phyloP scores from a whole-genome alignment of 768 basidiomycete genomes.

The Nidula microcarpa region DNA sequence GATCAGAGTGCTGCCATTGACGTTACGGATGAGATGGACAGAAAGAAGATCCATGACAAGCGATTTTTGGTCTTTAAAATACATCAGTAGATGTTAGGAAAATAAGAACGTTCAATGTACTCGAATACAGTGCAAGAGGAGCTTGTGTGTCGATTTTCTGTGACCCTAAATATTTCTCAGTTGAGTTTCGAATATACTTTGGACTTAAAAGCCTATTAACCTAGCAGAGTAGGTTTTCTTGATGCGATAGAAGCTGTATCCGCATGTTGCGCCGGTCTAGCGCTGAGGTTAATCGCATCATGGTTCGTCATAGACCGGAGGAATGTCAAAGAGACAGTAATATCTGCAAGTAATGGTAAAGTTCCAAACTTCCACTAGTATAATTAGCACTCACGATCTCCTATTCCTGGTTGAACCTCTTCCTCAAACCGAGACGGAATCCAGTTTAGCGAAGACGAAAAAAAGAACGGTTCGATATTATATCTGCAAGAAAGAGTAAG shows the following conservation, averaged over 20 bases:
- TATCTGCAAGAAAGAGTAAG: slow-evolving; percentile 19
- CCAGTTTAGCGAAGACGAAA: slow-evolving; percentile 47
- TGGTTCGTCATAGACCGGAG: slow-evolving; percentile 24
- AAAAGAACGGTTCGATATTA: slow-evolving; percentile 50
- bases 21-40: slow-evolving; percentile 43
- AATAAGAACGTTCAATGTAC: slow-evolving; percentile 11
- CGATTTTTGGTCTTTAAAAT: slow-evolving; percentile 17
- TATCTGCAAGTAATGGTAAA: slow-evolving; percentile 26
- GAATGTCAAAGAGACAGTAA: slow-evolving; percentile 48
- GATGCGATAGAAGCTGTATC: background rate
- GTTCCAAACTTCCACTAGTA: too few species aligned
- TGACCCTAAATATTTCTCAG: background rate
- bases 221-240: background rate
- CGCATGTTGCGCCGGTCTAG: background rate
- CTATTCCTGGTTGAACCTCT: slow-evolving; percentile 20
- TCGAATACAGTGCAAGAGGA: slow-evolving; percentile 29
- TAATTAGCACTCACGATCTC: slow-evolving; percentile 37
- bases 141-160: slow-evolving; percentile 37
- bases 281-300: background rate
- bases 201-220: background rate
- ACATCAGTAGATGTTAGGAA: background rate
- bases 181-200: background rate
- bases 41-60: slow-evolving; percentile 45
- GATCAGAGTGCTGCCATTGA: slow-evolving; percentile 44
- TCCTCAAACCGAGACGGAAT: slow-evolving; percentile 55